A percentile compares a stretch with the other conserved stretches of the same genome.
Conservation (phyloP, 768 basidiomycete species). For the Rhodotorula toruloides region DNA sequence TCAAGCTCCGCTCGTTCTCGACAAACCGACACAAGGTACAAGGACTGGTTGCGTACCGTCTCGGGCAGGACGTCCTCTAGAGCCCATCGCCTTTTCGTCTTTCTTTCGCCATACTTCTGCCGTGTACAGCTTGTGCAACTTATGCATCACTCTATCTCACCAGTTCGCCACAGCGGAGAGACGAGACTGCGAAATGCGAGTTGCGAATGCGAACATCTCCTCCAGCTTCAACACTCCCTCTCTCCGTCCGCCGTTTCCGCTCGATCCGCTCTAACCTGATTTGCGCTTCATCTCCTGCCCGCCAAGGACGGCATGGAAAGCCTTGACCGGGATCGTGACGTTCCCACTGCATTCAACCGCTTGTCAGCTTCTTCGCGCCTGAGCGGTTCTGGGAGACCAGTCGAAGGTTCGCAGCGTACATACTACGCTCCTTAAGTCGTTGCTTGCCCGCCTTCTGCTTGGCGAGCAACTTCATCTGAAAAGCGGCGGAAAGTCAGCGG, state of each 20-base stretch:
- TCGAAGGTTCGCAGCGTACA: slow-evolving; percentile 45
- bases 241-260: background rate
- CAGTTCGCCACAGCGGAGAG: no score
- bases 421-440: slow-evolving; percentile 75
- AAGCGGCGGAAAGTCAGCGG: slow-evolving; percentile 37
- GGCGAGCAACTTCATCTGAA: slow-evolving; percentile 50
- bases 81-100: background rate
- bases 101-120: background rate
- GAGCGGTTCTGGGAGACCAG: no score
- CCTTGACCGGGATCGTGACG: slow-evolving; percentile 72
- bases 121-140: background rate
- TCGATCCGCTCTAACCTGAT: slow-evolving; percentile 17
- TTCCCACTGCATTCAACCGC: slow-evolving; percentile 23
- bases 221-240: background rate
- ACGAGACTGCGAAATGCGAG: no score
- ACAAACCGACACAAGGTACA: slow-evolving; percentile 97
- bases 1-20: slow-evolving; percentile 92
- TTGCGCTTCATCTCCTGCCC: slow-evolving; percentile 41
- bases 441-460: slow-evolving; percentile 87
- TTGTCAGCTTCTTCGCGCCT: no score
- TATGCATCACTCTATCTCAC: no score
- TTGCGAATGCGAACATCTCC: background rate
- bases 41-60: slow-evolving; percentile 85
- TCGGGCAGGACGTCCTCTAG: slow-evolving; percentile 28
- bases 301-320: slow-evolving; percentile 79